These are phyloP conservation scores for Cenchrus purpureus DNA, from an alignment of 176 grass and related monocot species.

Conservation along the genomic window DNA sequence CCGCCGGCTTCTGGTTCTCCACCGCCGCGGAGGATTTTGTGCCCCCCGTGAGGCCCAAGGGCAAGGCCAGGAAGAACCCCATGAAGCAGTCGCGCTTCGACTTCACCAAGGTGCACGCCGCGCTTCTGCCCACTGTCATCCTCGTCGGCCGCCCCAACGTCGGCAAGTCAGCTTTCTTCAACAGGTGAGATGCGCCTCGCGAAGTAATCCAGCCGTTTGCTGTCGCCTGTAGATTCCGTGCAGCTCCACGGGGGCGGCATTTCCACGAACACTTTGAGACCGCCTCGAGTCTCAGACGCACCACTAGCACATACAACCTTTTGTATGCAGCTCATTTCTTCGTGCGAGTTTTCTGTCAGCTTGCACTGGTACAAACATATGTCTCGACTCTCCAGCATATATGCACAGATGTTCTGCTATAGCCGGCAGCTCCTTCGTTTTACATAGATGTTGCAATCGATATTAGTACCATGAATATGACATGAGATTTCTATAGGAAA, in stretches of 20 bases:
- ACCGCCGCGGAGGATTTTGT: not conserved
- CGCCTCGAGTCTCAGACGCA: not conserved
- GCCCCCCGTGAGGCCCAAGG: conserved; percentile 29
- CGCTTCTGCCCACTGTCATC: conserved; percentile 89
- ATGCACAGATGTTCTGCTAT: not conserved
- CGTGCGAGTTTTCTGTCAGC: not conserved
- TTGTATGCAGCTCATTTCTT: not conserved
- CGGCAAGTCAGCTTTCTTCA: conserved; percentile 96
- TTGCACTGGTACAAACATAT: not conserved
- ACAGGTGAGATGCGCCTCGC: conserved; percentile 51
- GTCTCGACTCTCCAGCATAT: too few relatives aligned
- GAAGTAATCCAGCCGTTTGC: not conserved
- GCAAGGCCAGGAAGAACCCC: conserved; percentile 62
- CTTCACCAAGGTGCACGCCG: conserved; percentile 81
- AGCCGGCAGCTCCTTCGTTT: not conserved
- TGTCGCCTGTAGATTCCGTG: not conserved
- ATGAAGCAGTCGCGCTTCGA: conserved; percentile 77
- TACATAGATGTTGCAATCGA: not conserved
- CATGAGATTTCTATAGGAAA: not conserved
- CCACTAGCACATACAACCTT: not conserved
- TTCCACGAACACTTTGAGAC: conserved; percentile 43
- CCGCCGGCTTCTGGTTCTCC: conserved; percentile 4
- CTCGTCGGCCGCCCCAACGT: conserved; percentile 93
- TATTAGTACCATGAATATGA: conserved; percentile 14
- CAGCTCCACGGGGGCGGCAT: conserved; percentile 12